These are phyloP conservation scores for Verticillium longisporum DNA, from an alignment of 2,329 filamentous ascomycete species.

Conservation along the genomic window DNA sequence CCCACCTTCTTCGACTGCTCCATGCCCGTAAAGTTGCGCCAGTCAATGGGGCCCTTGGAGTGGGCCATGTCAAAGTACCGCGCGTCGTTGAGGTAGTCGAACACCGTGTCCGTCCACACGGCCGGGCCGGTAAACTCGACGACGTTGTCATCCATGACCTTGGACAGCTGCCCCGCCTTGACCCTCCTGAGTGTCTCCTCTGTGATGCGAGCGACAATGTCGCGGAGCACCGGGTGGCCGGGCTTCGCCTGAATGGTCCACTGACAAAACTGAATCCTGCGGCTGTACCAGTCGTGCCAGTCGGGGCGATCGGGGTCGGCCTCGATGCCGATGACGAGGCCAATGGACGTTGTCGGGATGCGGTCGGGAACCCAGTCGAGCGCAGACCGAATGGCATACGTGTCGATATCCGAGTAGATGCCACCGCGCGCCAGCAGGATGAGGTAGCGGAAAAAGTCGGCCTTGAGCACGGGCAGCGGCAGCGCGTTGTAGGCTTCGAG, in stretches of 20 bases:
- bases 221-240: slow-evolving; percentile 83
- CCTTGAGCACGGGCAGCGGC: slow-evolving; percentile 68
- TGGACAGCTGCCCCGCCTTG: slow-evolving; percentile 55
- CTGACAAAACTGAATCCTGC: slow-evolving; percentile 95
- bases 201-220: slow-evolving; percentile 82
- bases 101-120: slow-evolving; percentile 88
- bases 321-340: slow-evolving; percentile 90
- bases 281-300: slow-evolving; percentile 94
- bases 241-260: slow-evolving; percentile 98
- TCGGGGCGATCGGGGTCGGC: slow-evolving; percentile 89
- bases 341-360: slow-evolving; percentile 71
- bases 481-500: slow-evolving; percentile 69
- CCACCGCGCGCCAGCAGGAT: slow-evolving; percentile 56
- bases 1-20: slow-evolving; percentile 77
- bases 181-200: slow-evolving; percentile 72
- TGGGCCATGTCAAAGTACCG: slow-evolving; percentile 77
- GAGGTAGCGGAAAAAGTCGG: slow-evolving; percentile 72
- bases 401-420: slow-evolving; percentile 90
- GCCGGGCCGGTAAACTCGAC: slow-evolving; percentile 94
- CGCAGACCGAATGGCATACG: slow-evolving; percentile 73
- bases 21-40: slow-evolving; percentile 85
- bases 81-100: slow-evolving; percentile 88
- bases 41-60: slow-evolving; percentile 70
- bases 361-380: slow-evolving; percentile 78
- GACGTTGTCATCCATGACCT: slow-evolving; percentile 58